These are phyloP conservation scores for Hyphopichia pseudoburtonii DNA, from an alignment of 1,139 yeast species.

Conservation along the genomic window DNA sequence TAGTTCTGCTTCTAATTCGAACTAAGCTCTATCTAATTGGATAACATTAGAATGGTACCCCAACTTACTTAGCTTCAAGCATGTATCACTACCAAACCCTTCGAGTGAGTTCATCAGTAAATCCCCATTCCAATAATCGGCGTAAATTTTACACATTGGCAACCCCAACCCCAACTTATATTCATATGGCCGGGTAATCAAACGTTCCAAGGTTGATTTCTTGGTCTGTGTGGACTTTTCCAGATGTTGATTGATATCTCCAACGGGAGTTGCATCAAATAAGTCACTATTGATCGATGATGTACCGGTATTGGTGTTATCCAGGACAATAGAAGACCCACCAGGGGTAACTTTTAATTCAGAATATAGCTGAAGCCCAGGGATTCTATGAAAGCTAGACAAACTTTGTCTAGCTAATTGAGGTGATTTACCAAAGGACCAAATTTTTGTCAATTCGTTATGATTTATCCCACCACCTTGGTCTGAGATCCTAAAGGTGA, in stretches of 20 bases:
- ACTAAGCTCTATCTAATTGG: conserved; percentile 72
- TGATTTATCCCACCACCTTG: conserved; percentile 83
- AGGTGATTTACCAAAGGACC: conserved; percentile 82
- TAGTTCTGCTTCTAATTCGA: no score
- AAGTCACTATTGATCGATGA: conserved; percentile 11
- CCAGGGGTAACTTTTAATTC: conserved; percentile 40
- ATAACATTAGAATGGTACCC: conserved; percentile 65
- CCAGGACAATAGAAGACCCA: conserved; percentile 38
- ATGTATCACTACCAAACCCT: conserved; percentile 91
- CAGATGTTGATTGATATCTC: conserved; percentile 33
- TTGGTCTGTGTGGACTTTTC: conserved; percentile 25
- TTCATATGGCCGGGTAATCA: conserved; percentile 71
- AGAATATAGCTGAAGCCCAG: conserved; percentile 52
- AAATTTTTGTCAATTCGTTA: conserved; percentile 58
- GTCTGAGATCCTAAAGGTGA: conserved; percentile 79
- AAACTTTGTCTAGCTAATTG: conserved; percentile 55
- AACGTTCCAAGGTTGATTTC: conserved; percentile 37
- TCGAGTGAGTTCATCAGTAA: conserved; percentile 78
- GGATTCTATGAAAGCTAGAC: conserved; percentile 65
- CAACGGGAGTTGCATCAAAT: conserved; percentile 35
- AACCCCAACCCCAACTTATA: conserved; percentile 81
- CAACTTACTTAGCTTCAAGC: conserved; percentile 71
- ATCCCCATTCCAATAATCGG: conserved; percentile 96
- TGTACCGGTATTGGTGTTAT: no score
- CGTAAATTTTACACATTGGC: conserved; percentile 88